Evolutionary conservation across 1,284 basidiomycete genomes (phyloP).

Genomic region (Stygiomarasmius scandens): DNA sequence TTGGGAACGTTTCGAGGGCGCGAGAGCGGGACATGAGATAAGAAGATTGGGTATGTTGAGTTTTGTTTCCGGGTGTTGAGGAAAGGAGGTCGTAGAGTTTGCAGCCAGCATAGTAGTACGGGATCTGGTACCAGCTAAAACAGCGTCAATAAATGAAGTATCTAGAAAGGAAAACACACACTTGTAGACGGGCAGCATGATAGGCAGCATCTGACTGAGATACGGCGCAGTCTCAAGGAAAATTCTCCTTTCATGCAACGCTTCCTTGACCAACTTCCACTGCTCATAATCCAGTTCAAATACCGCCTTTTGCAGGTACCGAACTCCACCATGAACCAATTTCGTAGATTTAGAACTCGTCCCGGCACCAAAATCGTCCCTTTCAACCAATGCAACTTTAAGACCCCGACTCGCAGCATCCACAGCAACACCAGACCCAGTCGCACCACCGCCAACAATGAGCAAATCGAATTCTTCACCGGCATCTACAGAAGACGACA

Average conservation of each 20-base stretch:
- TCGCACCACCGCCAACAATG: conserved; percentile 92
- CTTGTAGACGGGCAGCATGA: conserved; percentile 93
- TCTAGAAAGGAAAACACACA: conserved; percentile 33
- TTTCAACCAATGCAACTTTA: conserved; percentile 91
- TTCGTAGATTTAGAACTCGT: conserved; percentile 98
- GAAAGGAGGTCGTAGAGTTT: conserved; percentile 97
- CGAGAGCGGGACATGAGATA: conserved; percentile 95
- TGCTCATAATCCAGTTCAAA: conserved; percentile 96
- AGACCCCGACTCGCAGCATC: conserved; percentile 93
- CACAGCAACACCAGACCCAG: conserved; percentile 91
- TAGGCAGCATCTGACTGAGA: conserved; percentile 89
- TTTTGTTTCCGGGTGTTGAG: conserved; percentile 72
- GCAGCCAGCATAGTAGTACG: conserved; percentile 95
- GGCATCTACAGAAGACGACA: conserved; percentile 41
- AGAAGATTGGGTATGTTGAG: conserved; percentile 82
- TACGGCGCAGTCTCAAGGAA: conserved; percentile 97
- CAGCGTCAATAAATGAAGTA: neutral
- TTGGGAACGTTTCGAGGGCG: conserved; percentile 93
- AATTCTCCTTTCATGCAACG: conserved; percentile 89
- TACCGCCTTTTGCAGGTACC: conserved; percentile 96
- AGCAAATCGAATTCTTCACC: conserved; percentile 72
- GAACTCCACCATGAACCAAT: conserved; percentile 95
- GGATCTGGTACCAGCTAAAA: conserved; percentile 78
- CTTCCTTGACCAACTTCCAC: conserved; percentile 95
- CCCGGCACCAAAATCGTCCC: conserved; percentile 90